Base-by-base conservation (phyloP, 768 basidiomycete species). In the Panaeolus papilionaceus region DNA sequence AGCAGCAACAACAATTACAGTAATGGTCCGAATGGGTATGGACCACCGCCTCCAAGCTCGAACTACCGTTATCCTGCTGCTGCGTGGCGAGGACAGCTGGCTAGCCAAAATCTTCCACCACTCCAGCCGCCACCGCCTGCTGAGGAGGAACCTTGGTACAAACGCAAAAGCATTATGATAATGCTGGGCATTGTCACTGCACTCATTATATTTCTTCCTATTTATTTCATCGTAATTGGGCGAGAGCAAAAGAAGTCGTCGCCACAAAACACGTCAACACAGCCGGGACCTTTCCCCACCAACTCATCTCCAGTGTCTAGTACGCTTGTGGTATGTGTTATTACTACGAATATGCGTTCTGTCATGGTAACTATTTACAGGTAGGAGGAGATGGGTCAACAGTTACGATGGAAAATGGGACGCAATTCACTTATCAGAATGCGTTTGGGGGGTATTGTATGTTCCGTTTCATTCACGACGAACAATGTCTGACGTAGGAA, bases 371-470 rank as follows among this genome's bases (percentile, higher is more conserved):
- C 26, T 12, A 33, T 37, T 64, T 69, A 63, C 49, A 78, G 78
- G 80, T 78, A 5, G 93, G 93, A n/a, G 85, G 86, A 11, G 85
- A 90, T 70, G 92, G 92, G 7, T 89, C 88, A 10, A 76, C 79
- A 14, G 79, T 94, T 58, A 86, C 81, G 12, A 79, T 83, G 11
- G 85, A 83, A 5, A 85, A 93, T 69, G 94, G 93, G 8, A 82
- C 87, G 0, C 83, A 81, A 4, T 90, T 94, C 78, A 86, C 80
- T 0, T 95, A 95, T 75, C 79, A 81, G 69, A 95, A 94, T 77
- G 76, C 84, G 1, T 91, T 92, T 75, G 93, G 88, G 18, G 90
- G 89, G 10, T 84, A 81, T 71, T 90, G 88, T 86, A 74, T 80
- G 85, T 74, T 40, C 49, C 67, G 51, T 18, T 20, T 68, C 77